Evolutionary conservation across 169 alveolate genomes (phyloP).

Genomic region (Blepharisma undulans): DNA sequence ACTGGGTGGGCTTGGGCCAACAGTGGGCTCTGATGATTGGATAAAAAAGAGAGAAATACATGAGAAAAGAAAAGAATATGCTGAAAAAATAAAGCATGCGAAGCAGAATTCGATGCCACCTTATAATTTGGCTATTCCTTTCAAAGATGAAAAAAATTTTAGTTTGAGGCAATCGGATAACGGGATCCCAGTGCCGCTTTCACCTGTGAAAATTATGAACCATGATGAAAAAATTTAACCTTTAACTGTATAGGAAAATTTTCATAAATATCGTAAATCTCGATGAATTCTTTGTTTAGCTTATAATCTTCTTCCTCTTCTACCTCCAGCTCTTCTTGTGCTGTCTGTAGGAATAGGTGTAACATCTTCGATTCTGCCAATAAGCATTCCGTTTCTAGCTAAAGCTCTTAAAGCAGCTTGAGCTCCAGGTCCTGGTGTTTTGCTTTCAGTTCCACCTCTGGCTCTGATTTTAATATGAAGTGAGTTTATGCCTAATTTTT

Average conservation of each 20-base stretch:
- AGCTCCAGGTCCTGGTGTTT: slow-evolving; percentile 99
- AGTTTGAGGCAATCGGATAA: not conserved
- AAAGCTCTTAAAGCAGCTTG: slow-evolving; percentile 99
- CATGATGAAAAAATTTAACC: not conserved
- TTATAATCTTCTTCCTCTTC: slow-evolving; percentile 99
- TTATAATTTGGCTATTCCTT: not conserved
- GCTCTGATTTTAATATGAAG: slow-evolving; percentile 98
- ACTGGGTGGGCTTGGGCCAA: slow-evolving; percentile 54
- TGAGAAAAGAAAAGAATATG: slow-evolving; percentile 46
- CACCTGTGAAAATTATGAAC: not conserved
- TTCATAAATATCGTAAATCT: not conserved
- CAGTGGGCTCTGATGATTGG: slow-evolving; percentile 48
- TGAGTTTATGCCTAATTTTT: slow-evolving; percentile 98
- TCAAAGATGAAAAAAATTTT: not conserved
- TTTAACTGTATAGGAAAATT: not conserved
- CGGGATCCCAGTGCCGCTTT: not conserved
- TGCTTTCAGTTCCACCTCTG: slow-evolving; percentile 93
- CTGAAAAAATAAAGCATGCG: slow-evolving; percentile 29
- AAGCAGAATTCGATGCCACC: not conserved
- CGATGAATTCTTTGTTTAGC: not conserved
- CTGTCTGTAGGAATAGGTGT: slow-evolving; percentile 99
- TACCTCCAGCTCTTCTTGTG: slow-evolving; percentile 98
- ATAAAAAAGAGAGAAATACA: slow-evolving; percentile 30
- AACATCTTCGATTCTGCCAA: slow-evolving; percentile 99
- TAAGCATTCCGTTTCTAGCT: slow-evolving; percentile 98